Percentiles rank a stretch among this genome's conserved stretches.
phyloP scores from a whole-genome alignment of 139 green algal species.

The Picochlorum sp. region DNA sequence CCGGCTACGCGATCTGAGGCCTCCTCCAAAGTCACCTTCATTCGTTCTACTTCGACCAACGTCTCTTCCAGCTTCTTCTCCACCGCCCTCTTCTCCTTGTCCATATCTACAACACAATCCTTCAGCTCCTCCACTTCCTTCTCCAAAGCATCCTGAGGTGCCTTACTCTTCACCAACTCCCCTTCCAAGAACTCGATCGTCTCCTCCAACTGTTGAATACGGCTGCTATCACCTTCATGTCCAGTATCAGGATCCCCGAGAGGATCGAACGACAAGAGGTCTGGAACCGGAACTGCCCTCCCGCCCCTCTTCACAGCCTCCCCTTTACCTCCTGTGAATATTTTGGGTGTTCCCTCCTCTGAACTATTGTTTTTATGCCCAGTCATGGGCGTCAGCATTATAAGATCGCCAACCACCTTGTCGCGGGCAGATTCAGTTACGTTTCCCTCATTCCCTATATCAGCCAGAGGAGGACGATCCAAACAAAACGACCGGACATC shows the following conservation, averaged over 20 bases:
- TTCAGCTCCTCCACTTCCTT: constrained; percentile 1
- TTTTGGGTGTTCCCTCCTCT: neutral
- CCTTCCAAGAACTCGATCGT: neutral
- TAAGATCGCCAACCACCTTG: neutral
- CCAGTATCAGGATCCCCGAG: neutral
- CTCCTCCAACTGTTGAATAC: neutral
- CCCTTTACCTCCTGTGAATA: neutral
- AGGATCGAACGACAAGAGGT: neutral
- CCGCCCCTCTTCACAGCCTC: no score
- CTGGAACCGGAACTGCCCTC: neutral
- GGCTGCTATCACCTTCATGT: neutral
- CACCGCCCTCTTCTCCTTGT: neutral
- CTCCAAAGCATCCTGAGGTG: neutral
- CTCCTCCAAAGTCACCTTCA: neutral
- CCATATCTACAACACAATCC: neutral
- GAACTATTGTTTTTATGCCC: neutral
- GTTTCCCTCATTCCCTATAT: neutral
- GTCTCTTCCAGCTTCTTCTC: neutral
- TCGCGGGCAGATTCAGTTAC: neutral
- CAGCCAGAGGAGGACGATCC: neutral
- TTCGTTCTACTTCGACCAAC: neutral
- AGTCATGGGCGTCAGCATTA: neutral
- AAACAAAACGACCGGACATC: neutral
- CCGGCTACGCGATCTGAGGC: no score
- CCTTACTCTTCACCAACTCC: neutral